Conservation (phyloP, 2,329 filamentous ascomycete species). For the Scedosporium aurantiacum region DNA sequence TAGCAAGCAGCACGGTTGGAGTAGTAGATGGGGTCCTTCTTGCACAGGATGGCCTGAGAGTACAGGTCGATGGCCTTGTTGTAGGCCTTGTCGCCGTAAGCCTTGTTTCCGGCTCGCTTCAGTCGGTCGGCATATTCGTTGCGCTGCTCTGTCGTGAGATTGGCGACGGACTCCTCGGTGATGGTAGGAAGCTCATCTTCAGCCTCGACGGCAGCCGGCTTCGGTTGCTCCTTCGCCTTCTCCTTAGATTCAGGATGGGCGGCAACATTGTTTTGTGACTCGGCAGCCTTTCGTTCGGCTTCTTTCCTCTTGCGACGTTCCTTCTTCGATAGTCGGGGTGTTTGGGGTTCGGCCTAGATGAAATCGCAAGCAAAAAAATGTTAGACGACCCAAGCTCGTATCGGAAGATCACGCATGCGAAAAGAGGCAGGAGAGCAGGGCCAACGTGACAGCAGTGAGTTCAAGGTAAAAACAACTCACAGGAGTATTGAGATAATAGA, state of each 20-base stretch:
- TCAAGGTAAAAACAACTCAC: constrained; percentile 27
- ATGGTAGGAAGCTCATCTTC: constrained; percentile 62
- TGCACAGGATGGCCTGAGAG: constrained; percentile 91
- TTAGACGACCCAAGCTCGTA: not conserved
- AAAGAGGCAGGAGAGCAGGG: no score
- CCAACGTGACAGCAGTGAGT: not conserved
- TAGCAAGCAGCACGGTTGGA: constrained; percentile 97
- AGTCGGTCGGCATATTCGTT: constrained; percentile 83
- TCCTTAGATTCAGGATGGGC: constrained; percentile 16
- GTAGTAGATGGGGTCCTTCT: constrained; percentile 95
- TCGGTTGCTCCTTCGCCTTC: constrained; percentile 20
- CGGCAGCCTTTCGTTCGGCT: constrained; percentile 48
- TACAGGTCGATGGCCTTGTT: constrained; percentile 90
- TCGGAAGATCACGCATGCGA: constrained; percentile 4
- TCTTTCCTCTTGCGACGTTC: constrained; percentile 83
- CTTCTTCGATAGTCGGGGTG: constrained; percentile 72
- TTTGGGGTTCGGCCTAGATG: constrained; percentile 20
- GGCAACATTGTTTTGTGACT: constrained; percentile 14
- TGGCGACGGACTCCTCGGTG: constrained; percentile 43
- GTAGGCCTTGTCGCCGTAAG: constrained; percentile 90
- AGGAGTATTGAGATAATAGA: constrained; percentile 70
- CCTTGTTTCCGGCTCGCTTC: constrained; percentile 92
- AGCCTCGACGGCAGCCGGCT: constrained; percentile 41
- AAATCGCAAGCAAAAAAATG: not conserved
- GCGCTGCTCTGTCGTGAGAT: constrained; percentile 52